Evolutionary conservation across 2,329 filamentous ascomycete species (phyloP), one percentile per base, ranked within the genome.

Genomic region (Rhynchosporium agropyri): DNA sequence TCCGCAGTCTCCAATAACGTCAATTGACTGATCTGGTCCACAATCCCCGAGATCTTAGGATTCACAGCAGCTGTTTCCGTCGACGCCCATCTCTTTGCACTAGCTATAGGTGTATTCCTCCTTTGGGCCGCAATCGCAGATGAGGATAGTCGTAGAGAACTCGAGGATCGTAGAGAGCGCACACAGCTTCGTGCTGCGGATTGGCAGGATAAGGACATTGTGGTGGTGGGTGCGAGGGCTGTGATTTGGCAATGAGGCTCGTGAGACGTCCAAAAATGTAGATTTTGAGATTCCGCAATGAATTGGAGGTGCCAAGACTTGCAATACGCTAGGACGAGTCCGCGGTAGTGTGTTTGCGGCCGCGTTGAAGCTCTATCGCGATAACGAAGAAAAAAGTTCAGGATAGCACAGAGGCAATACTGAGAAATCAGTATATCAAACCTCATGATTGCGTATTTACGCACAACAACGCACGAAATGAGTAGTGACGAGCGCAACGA

Each of bases 11-110:
- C 96, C 73, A 99, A 81, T 63, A 99, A 84, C 50, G 93, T 99
- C 85, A 99, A 89, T 85, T 95, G 89, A 80, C 94, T 96, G 79
- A 99, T 99, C 80, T 99, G 93, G 77, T 99, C 93, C 74, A 99
- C 95, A 75, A 99, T 99, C 64, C 85, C 86, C 72, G 88, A 79
- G 74, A 99, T 97, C 85, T 99, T 99, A 67, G 95, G 92, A 80
- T 91, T 96, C 66, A 81, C 78, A 72, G 84, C 77, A 62, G 81
- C 79, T 62, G 86, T 87, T 73, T 93, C 90, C 72, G 92, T 93
- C 67, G 92, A 94, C 79, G 95, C 90, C 89, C 91, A 93, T 85
- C 95, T 87, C 75, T 86, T 76, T 68, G 33, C 33, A 36, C 33
- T 6, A 6, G 33, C 5, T 36, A 10, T 6, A 6, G 77, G 75